These are phyloP conservation scores for Clonostachys rosea DNA, from an alignment of 2,329 filamentous ascomycete genomes.

Conservation along the genomic window DNA sequence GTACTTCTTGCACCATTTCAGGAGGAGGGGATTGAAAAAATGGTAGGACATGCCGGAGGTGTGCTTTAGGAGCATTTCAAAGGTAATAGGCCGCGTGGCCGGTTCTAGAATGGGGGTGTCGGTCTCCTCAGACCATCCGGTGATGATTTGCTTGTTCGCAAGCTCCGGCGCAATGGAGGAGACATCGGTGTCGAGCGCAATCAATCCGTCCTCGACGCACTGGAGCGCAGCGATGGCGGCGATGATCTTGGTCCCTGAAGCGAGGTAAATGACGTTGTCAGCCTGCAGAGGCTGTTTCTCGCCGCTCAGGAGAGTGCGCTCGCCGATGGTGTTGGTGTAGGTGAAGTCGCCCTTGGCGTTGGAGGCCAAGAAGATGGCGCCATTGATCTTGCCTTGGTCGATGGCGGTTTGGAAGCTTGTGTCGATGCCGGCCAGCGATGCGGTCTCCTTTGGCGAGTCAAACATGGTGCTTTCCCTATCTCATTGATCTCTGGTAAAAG, in stretches of 20 bases:
- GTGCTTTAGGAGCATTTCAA: conserved; percentile 46
- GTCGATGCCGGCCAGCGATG: conserved; percentile 22
- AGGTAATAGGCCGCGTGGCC: conserved; percentile 31
- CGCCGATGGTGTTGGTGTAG: conserved; percentile 31
- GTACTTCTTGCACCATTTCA: conserved; percentile 25
- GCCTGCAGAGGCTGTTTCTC: conserved; percentile 27
- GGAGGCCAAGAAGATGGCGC: conserved; percentile 33
- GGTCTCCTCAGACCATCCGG: conserved; percentile 34
- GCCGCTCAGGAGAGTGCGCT: conserved; percentile 30
- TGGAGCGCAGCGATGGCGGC: conserved; percentile 48
- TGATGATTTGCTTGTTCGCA: conserved; percentile 37
- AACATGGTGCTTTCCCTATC: no score
- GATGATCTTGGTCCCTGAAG: conserved; percentile 37
- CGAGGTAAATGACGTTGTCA: conserved; percentile 28
- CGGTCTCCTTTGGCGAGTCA: no score
- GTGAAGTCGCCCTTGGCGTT: conserved; percentile 28
- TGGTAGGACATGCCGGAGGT: conserved; percentile 42
- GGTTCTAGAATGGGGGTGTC: conserved; percentile 28
- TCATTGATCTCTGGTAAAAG: no score
- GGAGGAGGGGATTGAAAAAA: conserved; percentile 27
- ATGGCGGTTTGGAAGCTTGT: conserved; percentile 30
- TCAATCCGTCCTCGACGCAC: conserved; percentile 44
- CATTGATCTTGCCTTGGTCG: conserved; percentile 34
- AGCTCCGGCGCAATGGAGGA: conserved; percentile 40
- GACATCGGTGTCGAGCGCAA: conserved; percentile 40